phyloP scores from a whole-genome alignment of 2,329 filamentous ascomycete species.

The Phialocephala sp. region DNA sequence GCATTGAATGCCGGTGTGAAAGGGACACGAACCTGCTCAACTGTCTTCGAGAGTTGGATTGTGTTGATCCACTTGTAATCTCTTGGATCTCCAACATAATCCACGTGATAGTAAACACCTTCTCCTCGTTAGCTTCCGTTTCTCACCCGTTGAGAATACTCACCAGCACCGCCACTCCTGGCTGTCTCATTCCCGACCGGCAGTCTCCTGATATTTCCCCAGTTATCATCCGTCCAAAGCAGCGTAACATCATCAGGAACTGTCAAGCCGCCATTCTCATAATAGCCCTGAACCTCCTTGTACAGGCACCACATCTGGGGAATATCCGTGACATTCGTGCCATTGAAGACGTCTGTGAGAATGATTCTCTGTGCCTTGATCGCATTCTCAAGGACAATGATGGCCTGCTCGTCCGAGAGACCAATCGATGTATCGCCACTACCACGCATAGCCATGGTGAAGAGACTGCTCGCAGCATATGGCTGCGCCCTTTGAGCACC shows the following conservation, averaged over 20 bases:
- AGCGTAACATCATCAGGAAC: conserved; percentile 72
- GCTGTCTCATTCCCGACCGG: conserved; percentile 63
- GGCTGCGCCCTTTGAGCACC: conserved; percentile 69
- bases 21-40: conserved; percentile 53
- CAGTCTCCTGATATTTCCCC: conserved; percentile 67
- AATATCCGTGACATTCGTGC: conserved; percentile 49
- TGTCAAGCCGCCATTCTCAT: conserved; percentile 61
- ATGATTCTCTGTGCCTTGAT: conserved; percentile 65
- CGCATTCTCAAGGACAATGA: conserved; percentile 63
- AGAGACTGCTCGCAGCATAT: conserved; percentile 67
- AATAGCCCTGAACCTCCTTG: conserved; percentile 75
- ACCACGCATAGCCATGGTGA: conserved; percentile 75
- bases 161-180: conserved; percentile 65
- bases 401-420: conserved; percentile 59
- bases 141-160: conserved; percentile 7
- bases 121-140: background rate
- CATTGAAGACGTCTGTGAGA: conserved; percentile 60
- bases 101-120: conserved; percentile 65
- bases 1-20: background rate
- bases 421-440: conserved; percentile 67
- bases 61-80: conserved; percentile 69
- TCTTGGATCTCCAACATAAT: conserved; percentile 56
- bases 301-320: conserved; percentile 78
- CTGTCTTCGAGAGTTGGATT: conserved; percentile 67
- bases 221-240: conserved; percentile 74